phyloP scores from a whole-genome alignment of 768 basidiomycete species.

The Suillus occidentalis region DNA sequence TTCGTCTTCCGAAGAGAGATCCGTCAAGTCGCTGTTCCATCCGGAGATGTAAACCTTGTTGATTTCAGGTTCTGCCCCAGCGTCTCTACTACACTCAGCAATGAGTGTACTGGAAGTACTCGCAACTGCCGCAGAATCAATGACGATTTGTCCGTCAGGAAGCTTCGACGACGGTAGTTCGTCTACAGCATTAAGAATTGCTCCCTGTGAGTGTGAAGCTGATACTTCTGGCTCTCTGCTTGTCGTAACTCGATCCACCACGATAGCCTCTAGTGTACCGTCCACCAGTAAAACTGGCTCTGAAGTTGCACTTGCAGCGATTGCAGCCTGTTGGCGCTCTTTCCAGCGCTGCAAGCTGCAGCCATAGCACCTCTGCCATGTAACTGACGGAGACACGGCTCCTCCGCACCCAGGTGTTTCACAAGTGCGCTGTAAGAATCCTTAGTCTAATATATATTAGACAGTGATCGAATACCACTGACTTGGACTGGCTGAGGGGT shows the following conservation, averaged over 20 bases:
- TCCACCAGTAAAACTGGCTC: background rate
- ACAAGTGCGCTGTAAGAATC: slow-evolving; percentile 18
- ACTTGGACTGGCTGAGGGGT: background rate
- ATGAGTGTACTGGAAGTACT: background rate
- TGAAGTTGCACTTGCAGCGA: background rate
- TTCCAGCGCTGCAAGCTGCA: slow-evolving; percentile 24
- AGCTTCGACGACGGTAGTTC: background rate
- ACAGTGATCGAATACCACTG: background rate
- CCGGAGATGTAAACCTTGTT: slow-evolving; percentile 1
- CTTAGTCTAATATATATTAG: background rate
- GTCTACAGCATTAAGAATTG: background rate
- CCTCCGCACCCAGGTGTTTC: slow-evolving; percentile 16
- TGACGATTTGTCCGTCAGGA: background rate
- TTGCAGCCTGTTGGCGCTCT: slow-evolving; percentile 3
- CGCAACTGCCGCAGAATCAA: background rate
- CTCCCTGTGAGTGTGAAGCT: background rate
- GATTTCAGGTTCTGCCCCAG: background rate
- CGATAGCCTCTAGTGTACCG: background rate
- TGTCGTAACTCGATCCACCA: background rate
- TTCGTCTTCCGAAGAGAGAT: slow-evolving; percentile 16
- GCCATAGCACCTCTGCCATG: slow-evolving; percentile 19
- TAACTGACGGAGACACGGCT: slow-evolving; percentile 3
- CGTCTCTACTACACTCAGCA: background rate
- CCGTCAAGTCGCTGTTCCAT: slow-evolving; percentile 29
- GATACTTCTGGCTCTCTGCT: background rate